Base-by-base conservation (phyloP, 768 basidiomycete genomes). In the Mycena alexandri region DNA sequence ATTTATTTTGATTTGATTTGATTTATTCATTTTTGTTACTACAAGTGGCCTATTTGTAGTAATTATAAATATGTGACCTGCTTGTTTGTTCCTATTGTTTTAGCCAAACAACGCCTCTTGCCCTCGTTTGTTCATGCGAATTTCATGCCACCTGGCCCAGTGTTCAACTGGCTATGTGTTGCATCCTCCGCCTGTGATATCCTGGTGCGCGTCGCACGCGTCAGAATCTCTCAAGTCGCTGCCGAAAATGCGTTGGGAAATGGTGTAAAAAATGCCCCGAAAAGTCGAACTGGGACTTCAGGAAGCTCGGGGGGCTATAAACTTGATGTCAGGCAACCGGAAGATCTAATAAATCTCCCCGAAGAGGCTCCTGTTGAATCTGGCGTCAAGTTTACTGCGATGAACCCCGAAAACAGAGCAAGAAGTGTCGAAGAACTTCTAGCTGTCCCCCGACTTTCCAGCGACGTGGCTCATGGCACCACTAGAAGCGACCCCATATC, bases 111-210 rank as follows among this genome's bases (percentile, higher is more conserved):
- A 5, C 33, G 51, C 33, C n/a, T 36, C 55, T 29, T 41, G n/a
- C 14, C 14, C 10, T 14, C 21, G 29, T 12, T 10, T 38, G 12
- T 47, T 48, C 38, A 25, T 56, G 55, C 29, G 36, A 43, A 61
- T 61, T 75, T 67, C 66, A 92, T 93, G 91, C 89, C 90, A 71
- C 89, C 91, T 55, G 85, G 90, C 52, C 85, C 89, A 38, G 85
- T 84, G 14, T 93, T 86, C 79, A 91, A 90, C 82, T 91, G 89
- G 87, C 75, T 91, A 62, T 90, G 90, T 73, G 91, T 92, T 34
- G 79, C 86, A 52, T 85, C 87, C 65, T 86, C 90, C 16, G 78
- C 86, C 21, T 80, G 83, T 59, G 87, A 90, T 61, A 88, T 94
- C 61, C 74, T 90, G 41, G 80, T 85, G 13, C 86, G 89, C 82